Percentiles rank a stretch among this genome's conserved stretches.
Conservation (phyloP, 2,329 filamentous ascomycete genomes). For the Coniochaeta sp. region DNA sequence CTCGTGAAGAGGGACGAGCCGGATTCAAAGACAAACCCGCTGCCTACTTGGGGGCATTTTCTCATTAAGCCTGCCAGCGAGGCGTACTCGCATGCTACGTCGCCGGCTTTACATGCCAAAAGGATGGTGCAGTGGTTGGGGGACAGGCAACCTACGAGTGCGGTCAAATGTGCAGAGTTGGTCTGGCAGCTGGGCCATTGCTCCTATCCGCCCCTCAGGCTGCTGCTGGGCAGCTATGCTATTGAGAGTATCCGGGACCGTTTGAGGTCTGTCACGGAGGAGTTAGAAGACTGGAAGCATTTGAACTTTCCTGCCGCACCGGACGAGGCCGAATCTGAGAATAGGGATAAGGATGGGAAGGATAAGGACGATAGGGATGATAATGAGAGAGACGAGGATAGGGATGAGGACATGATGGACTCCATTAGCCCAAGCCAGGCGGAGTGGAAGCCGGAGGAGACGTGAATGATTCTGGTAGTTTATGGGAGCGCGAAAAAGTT, state of each 20-base stretch:
- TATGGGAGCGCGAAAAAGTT: too few species aligned
- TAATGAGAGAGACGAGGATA: conserved; percentile 8
- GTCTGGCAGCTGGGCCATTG: conserved; percentile 95
- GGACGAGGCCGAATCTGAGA: conserved; percentile 24
- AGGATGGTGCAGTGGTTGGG: conserved; percentile 92
- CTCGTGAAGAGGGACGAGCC: conserved; percentile 82
- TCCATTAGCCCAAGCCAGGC: conserved; percentile 3
- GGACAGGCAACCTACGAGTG: conserved; percentile 85
- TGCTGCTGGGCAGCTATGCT: conserved; percentile 87
- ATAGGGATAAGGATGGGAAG: conserved; percentile 14
- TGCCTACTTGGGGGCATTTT: conserved; percentile 87
- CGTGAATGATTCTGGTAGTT: background rate
- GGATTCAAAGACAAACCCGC: conserved; percentile 35
- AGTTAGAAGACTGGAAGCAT: conserved; percentile 90
- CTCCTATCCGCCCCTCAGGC: conserved; percentile 78
- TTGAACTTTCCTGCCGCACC: conserved; percentile 56
- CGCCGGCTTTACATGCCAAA: conserved; percentile 80
- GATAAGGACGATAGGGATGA: conserved; percentile 7
- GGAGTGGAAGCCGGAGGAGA: background rate
- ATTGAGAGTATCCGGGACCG: conserved; percentile 93
- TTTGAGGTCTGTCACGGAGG: conserved; percentile 83
- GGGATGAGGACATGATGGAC: conserved; percentile 7
- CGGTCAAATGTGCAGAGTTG: conserved; percentile 85
- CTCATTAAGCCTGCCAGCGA: conserved; percentile 79
- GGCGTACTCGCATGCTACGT: conserved; percentile 68